Evolutionary conservation across 2,329 filamentous ascomycete genomes (phyloP).

Genomic region (Lecanosticta acicola): DNA sequence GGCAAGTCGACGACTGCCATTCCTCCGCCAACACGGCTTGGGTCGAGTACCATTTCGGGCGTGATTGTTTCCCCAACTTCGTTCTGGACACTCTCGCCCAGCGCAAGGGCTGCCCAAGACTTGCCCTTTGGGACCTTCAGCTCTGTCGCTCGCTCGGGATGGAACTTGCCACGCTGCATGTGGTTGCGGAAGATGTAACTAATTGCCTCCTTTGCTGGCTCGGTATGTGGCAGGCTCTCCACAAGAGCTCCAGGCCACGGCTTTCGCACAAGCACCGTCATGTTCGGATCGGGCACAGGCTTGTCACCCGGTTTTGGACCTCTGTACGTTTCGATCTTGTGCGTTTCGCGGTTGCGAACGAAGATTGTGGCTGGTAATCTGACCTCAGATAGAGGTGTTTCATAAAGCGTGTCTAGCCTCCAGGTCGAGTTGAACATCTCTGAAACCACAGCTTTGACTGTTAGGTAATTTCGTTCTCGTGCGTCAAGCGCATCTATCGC

Average conservation of each 20-base stretch:
- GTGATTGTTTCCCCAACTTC: conserved; percentile 65
- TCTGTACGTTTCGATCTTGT: conserved; percentile 62
- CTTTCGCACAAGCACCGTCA: conserved; percentile 65
- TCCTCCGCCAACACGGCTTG: conserved; percentile 61
- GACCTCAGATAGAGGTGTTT: conserved; percentile 61
- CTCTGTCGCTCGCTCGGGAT: conserved; percentile 56
- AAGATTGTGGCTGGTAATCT: conserved; percentile 66
- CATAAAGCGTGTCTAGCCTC: conserved; percentile 63
- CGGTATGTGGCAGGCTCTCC: conserved; percentile 60
- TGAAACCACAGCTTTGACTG: conserved; percentile 57
- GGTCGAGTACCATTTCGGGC: conserved; percentile 78
- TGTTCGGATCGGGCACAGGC: conserved; percentile 50
- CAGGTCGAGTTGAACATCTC: conserved; percentile 76
- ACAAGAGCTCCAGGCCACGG: conserved; percentile 73
- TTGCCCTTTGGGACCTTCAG: conserved; percentile 58
- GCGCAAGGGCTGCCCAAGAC: conserved; percentile 56
- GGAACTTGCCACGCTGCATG: conserved; percentile 74
- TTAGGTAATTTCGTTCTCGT: conserved; percentile 34
- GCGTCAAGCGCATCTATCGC: conserved; percentile 41
- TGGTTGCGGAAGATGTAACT: conserved; percentile 82
- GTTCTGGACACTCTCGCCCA: conserved; percentile 58
- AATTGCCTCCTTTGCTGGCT: conserved; percentile 61
- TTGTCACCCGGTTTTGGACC: conserved; percentile 58
- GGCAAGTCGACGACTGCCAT: conserved; percentile 78
- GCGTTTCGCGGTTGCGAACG: conserved; percentile 55